Evolutionary conservation across 345 rosid genomes (phyloP).

Genomic region (Sisymbrium irio): DNA sequence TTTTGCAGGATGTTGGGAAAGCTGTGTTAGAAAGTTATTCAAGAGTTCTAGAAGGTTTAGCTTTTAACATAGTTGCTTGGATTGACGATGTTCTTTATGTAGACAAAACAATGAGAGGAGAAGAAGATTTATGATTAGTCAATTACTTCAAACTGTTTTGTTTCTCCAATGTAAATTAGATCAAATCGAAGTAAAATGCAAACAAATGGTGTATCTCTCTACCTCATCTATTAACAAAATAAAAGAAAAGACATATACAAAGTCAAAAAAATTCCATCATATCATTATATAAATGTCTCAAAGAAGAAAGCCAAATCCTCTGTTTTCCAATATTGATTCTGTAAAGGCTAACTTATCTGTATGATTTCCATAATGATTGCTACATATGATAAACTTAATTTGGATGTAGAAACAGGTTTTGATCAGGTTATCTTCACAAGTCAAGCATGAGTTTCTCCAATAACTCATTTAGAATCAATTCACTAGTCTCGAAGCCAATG

Average conservation of each 20-base stretch:
- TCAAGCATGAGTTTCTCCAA: slow-evolving; percentile 46
- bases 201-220: no score
- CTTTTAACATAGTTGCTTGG: slow-evolving; percentile 90
- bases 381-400: neutral
- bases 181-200: neutral
- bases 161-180: neutral
- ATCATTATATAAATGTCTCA: neutral
- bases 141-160: neutral
- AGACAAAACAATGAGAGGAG: slow-evolving; percentile 47
- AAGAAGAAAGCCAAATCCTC: neutral
- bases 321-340: neutral
- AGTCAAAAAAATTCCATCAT: neutral
- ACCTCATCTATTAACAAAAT: no score
- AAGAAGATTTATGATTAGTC: neutral
- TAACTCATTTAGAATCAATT: slow-evolving; percentile 57
- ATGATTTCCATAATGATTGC: neutral
- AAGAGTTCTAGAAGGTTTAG: slow-evolving; percentile 90
- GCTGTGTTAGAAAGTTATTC: slow-evolving; percentile 91
- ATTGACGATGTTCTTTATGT: slow-evolving; percentile 79
- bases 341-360: neutral
- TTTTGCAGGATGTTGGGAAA: slow-evolving; percentile 82
- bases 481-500: slow-evolving; percentile 50
- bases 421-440: neutral
- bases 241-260: neutral
- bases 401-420: neutral